Conservation (phyloP, 169 alveolate species). For the Neospora caninum region DNA sequence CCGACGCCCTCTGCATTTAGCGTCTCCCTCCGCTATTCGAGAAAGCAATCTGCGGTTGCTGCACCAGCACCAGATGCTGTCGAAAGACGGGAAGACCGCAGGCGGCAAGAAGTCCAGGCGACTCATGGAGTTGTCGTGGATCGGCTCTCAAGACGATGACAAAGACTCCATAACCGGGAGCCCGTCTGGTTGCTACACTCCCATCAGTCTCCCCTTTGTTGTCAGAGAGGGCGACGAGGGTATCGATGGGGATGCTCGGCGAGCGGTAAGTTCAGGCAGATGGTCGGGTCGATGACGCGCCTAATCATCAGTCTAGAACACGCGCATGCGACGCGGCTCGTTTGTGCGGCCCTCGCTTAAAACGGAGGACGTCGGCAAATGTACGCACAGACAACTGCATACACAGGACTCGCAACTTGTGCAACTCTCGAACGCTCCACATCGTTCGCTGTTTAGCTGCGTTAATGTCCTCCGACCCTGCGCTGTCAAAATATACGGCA, state of each 20-base stretch:
- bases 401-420: too few relatives aligned
- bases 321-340: too few relatives aligned
- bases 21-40: neutral
- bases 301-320: too few relatives aligned
- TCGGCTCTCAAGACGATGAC: neutral
- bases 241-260: neutral
- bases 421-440: too few relatives aligned
- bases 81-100: neutral
- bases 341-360: too few relatives aligned
- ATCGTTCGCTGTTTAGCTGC: too few relatives aligned
- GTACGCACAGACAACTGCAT: too few relatives aligned
- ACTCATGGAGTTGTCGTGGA: conserved; percentile 22
- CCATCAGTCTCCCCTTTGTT: conserved; percentile 24
- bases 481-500: too few relatives aligned
- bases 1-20: conserved; percentile 10
- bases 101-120: conserved; percentile 1
- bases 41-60: conserved; percentile 19
- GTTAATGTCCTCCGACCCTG: too few relatives aligned
- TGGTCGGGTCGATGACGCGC: too few relatives aligned
- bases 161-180: neutral
- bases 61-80: neutral
- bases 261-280: neutral
- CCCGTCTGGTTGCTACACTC: neutral
- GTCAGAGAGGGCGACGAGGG: conserved; percentile 22
- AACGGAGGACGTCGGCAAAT: too few relatives aligned